Evolutionary conservation across 495 filamentous ascomycete genomes (phyloP), one percentile per base, ranked within the genome.

Genomic region (Tuber brumale): DNA sequence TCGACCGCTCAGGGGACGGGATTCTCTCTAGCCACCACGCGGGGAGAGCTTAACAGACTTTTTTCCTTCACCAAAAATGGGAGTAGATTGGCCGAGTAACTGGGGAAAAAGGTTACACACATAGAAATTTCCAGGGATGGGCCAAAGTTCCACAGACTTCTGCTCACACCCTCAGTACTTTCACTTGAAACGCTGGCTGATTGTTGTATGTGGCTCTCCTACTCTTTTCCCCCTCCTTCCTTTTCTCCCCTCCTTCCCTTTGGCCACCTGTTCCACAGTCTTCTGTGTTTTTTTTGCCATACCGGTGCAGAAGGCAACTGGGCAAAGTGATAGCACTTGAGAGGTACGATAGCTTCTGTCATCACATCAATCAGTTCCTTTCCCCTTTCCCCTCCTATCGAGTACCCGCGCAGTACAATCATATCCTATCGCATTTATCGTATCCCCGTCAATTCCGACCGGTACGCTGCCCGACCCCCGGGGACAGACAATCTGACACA

Each of bases 311-410:
- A 35, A 66, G 27, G 57, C 27, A 66, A 31, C 57, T 66, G 57
- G 57, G 31, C 14, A 19, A 8, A 35, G 27, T 66, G 27, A 35
- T 35, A 66, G 27, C 57, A 19, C 57, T 66, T 31, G 57, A 66
- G 57, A 66, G 57, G 57, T 66, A 66, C 57, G 27, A 66, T 35
- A 66, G 27, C 57, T 35, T 35, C 57, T 66, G 57, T 12, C 27
- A 66, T 66, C 57, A 66, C 5, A 66, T 66, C 57, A 66, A 66
- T 66, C 57, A 14, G 57, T 35, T 66, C 57, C 57, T 66, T 66
- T 35, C 57, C 57, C 57, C 57, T 18, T 27, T 4, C 57, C 57
- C 27, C 57, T 66, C 27, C 27, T 27, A 27, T 66, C 27, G 51
- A 61, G 23, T 27, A 31, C n/a, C n/a, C 51, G 51, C 21, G 21